Evolutionary conservation across 1,139 yeast species (phyloP).

Genomic region (Blastobotrys buckinghamii): DNA sequence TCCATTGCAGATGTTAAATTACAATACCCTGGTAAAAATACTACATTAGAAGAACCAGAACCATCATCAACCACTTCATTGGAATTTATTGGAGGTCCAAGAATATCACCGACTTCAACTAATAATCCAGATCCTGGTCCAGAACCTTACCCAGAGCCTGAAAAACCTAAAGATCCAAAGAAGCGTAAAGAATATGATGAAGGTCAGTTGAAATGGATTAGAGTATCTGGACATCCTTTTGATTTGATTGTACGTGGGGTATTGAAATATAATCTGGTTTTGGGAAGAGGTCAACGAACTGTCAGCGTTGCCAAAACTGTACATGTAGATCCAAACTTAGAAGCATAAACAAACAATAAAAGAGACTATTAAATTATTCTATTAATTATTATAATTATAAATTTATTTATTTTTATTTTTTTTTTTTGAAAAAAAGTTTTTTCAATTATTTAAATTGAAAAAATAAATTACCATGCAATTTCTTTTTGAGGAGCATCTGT

Average conservation of each 20-base stretch:
- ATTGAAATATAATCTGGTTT: conserved; percentile 68
- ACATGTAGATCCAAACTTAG: conserved; percentile 47
- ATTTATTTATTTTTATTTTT: background rate
- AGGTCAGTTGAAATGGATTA: conserved; percentile 62
- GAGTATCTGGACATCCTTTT: conserved; percentile 73
- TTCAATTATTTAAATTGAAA: too few species aligned
- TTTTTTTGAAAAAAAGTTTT: background rate
- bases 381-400: background rate
- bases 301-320: conserved; percentile 36
- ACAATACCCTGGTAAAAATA: conserved; percentile 65
- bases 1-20: conserved; percentile 69
- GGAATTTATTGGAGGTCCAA: background rate
- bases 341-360: background rate
- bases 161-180: conserved; percentile 1
- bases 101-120: background rate
- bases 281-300: conserved; percentile 34
- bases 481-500: conserved; percentile 22
- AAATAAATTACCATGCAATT: conserved; percentile 6
- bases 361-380: too few species aligned
- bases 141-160: background rate
- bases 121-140: background rate
- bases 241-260: conserved; percentile 82
- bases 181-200: conserved; percentile 21
- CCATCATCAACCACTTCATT: background rate
- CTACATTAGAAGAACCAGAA: conserved; percentile 37